Base-by-base conservation (phyloP, 306 rosid species). In the Rubus idaeus region DNA sequence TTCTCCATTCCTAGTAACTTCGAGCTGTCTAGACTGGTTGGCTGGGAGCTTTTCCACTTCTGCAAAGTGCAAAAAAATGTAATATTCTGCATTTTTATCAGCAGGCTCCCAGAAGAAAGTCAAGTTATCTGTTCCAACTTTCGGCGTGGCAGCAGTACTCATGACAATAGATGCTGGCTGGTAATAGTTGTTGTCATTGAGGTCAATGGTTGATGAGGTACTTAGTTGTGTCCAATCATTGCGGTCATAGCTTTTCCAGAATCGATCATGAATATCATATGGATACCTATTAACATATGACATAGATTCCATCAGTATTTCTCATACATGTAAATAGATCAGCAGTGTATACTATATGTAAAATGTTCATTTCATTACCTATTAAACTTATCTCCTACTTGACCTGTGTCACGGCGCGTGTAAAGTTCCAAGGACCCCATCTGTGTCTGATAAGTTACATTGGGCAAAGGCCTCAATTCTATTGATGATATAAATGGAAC, bases 231-330 rank as follows among this genome's bases (percentile, higher is more conserved):
- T 56, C n/a, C 62, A 82, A 3, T 75, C 50, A 35, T 47, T 40
- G 49, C 4, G 9, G 49, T 55, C 16, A 45, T 18, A 26, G 35
- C 35, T 30, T 30, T 30, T 30, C 90, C 90, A 87, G 2, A 66
- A 26, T n/a, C 90, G 83, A 77, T 89, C 89, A 50, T 23, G 73
- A 26, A 4, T 8, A 52, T 86, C 90, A 5, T 61, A 10, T 1
- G 82, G 58, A 35, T 14, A 86, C 85, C 90, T 88, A 18, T 45
- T 8, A 51, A 51, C 56, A 51, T 1, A 51, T 51, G 1, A 51
- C 56, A 0, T 51, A 3, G 4, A 14, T 51, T 4, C 20, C 16
- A 13, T 13, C 18, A 14, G 5, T 14, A 4, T 3, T 51, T 0
- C 2, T 8, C 2, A 45, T 45, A 45, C 49, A 7, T 8, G 12